These are phyloP conservation scores for Xylariaceae sp. DNA, from an alignment of 2,329 filamentous ascomycete genomes.

Conservation along the genomic window DNA sequence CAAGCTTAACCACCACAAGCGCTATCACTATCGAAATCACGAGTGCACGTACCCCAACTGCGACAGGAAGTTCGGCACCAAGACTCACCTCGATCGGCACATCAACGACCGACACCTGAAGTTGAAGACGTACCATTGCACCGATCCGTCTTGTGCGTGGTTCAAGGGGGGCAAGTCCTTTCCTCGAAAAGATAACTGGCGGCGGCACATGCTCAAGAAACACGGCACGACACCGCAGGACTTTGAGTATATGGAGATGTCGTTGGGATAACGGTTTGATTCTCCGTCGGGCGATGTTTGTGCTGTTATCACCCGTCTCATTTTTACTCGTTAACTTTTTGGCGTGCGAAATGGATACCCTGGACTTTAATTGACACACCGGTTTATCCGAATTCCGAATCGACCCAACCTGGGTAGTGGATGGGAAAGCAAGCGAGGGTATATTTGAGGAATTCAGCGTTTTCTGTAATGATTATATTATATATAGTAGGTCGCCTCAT, in stretches of 20 bases:
- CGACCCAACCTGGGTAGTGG: too few relatives aligned
- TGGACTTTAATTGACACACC: too few relatives aligned
- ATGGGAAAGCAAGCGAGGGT: too few relatives aligned
- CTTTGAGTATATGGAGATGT: slow-evolving; percentile 25
- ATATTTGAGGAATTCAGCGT: too few relatives aligned
- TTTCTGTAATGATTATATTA: too few relatives aligned
- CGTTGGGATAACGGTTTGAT: slow-evolving; percentile 15
- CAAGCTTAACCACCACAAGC: slow-evolving; percentile 57
- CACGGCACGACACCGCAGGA: slow-evolving; percentile 33
- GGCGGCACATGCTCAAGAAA: slow-evolving; percentile 57
- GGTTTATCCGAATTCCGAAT: too few relatives aligned
- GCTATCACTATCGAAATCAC: slow-evolving; percentile 55
- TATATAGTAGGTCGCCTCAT: too few relatives aligned
- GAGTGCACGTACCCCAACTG: slow-evolving; percentile 40
- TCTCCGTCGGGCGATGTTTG: too few relatives aligned
- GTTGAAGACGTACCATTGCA: slow-evolving; percentile 55
- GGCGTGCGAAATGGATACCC: too few relatives aligned
- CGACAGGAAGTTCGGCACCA: slow-evolving; percentile 54
- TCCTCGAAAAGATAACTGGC: slow-evolving; percentile 58
- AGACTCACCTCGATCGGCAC: slow-evolving; percentile 56
- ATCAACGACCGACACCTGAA: slow-evolving; percentile 58
- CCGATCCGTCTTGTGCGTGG: slow-evolving; percentile 48
- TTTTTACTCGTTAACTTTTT: too few relatives aligned
- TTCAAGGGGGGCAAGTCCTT: slow-evolving; percentile 56
- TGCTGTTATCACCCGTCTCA: too few relatives aligned